Conservation (phyloP, 164 flowering plant genomes). For the Hamamelis virginiana region DNA sequence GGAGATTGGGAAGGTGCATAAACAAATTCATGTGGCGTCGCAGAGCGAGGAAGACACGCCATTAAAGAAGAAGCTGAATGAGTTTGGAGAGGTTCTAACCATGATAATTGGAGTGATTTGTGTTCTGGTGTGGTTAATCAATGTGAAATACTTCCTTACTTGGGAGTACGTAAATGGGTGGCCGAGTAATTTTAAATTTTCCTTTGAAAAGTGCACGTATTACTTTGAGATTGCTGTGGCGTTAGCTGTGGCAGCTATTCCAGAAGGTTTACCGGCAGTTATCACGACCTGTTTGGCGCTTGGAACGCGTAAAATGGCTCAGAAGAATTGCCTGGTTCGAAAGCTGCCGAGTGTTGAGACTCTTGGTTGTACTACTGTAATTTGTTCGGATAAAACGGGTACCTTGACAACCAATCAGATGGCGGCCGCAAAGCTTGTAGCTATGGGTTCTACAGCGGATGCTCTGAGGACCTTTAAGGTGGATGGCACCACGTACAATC, state of each 20-base stretch:
- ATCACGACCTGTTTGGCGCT: constrained; percentile 54
- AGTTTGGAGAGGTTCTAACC: constrained; percentile 45
- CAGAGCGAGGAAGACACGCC: constrained; percentile 45
- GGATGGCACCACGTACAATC: constrained; percentile 70
- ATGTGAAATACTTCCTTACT: constrained; percentile 43
- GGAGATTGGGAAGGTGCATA: constrained; percentile 47
- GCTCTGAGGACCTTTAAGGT: constrained; percentile 39
- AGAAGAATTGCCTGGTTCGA: constrained; percentile 52
- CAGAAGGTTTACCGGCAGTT: constrained; percentile 59
- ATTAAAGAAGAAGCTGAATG: constrained; percentile 49
- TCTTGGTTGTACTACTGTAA: constrained; percentile 53
- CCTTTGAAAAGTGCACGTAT: constrained; percentile 52
- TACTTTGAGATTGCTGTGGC: constrained; percentile 56
- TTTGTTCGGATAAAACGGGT: constrained; percentile 53
- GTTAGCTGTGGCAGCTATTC: constrained; percentile 55
- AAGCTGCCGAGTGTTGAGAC: constrained; percentile 59
- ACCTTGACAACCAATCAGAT: constrained; percentile 74
- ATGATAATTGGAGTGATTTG: constrained; percentile 43
- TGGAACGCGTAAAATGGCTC: constrained; percentile 56
- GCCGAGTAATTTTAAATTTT: constrained; percentile 47
- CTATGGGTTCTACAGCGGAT: constrained; percentile 36
- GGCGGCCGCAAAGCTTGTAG: constrained; percentile 67
- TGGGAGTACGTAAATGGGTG: constrained; percentile 52
- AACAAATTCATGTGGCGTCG: constrained; percentile 44
- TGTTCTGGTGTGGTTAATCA: constrained; percentile 48